Conservation (phyloP, 306 rosid genomes). For the Cucurbita ficifolia region DNA sequence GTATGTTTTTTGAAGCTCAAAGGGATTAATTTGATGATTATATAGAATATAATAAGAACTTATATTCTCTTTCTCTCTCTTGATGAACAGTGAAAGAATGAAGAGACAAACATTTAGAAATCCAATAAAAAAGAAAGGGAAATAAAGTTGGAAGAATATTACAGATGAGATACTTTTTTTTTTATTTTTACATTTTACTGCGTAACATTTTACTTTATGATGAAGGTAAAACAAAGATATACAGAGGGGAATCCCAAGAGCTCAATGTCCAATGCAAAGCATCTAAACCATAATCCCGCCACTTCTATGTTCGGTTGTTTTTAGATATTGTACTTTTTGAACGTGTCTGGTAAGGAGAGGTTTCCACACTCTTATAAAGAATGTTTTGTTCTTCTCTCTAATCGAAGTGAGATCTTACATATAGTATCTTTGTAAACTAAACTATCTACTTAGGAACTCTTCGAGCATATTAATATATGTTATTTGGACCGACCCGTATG, state of each 20-base stretch:
- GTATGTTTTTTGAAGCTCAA: slow-evolving; percentile 41
- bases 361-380: too few relatives aligned
- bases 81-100: slow-evolving; percentile 18
- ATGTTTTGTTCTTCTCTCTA: too few relatives aligned
- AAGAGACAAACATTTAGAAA: slow-evolving; percentile 33
- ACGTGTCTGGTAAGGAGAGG: too few relatives aligned
- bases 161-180: slow-evolving; percentile 19
- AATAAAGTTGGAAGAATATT: slow-evolving; percentile 1
- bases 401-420: too few relatives aligned
- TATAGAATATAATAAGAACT: neutral
- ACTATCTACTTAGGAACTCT: too few relatives aligned
- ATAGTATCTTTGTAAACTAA: too few relatives aligned
- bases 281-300: slow-evolving; percentile 35
- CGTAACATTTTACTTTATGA: slow-evolving; percentile 33
- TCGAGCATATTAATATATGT: too few relatives aligned
- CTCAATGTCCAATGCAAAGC: slow-evolving; percentile 37
- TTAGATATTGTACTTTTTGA: too few relatives aligned
- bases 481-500: too few relatives aligned
- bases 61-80: neutral
- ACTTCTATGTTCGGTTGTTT: neutral
- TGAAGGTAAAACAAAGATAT: slow-evolving; percentile 14
- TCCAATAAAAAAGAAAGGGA: slow-evolving; percentile 19
- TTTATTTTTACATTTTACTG: slow-evolving; percentile 3
- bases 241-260: slow-evolving; percentile 75
- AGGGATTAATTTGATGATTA: neutral